A percentile compares a stretch with the other conserved stretches of the same genome.
phyloP scores from a whole-genome alignment of 768 basidiomycete genomes.

The Tricholoma furcatifolium region DNA sequence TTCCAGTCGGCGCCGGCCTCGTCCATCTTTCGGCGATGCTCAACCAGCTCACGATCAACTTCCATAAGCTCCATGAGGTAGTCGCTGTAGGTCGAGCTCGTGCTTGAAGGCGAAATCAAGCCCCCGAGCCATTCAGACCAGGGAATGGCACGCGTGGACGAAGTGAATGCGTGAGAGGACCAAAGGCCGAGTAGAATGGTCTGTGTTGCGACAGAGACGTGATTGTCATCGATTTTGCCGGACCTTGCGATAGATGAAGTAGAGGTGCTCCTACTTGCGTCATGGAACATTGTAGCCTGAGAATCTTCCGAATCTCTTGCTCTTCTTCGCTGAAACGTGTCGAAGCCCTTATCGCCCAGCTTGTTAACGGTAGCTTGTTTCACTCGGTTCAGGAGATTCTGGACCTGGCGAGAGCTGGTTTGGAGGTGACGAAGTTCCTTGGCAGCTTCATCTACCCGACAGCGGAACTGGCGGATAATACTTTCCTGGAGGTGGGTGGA shows the following conservation, averaged over 20 bases:
- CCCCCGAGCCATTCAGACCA: conserved; percentile 41
- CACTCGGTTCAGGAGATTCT: conserved; percentile 42
- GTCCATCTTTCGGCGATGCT: conserved; percentile 20
- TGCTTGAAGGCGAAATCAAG: conserved; percentile 24
- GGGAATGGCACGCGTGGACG: conserved; percentile 19
- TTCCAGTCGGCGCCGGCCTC: conserved; percentile 14
- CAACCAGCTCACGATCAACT: conserved; percentile 27
- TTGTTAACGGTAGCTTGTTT: conserved; percentile 44
- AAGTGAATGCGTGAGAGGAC: conserved; percentile 3
- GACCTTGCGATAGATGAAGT: conserved; percentile 14
- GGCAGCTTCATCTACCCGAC: conserved; percentile 49
- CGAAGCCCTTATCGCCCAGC: conserved; percentile 34
- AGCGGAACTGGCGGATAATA: conserved; percentile 51
- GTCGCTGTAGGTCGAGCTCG: conserved; percentile 32
- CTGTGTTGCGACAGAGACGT: conserved; percentile 26
- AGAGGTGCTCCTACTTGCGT: conserved; percentile 14
- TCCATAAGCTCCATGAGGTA: conserved; percentile 26
- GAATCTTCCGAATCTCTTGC: conserved; percentile 71
- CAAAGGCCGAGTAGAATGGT: conserved; percentile 23
- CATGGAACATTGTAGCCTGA: conserved; percentile 45
- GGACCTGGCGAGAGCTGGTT: conserved; percentile 41
- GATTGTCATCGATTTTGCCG: conserved; percentile 13
- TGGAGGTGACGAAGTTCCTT: conserved; percentile 50
- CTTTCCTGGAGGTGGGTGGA: conserved; percentile 43
- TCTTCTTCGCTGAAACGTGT: conserved; percentile 28